A percentile compares a stretch with the other conserved stretches of the same genome.
Evolutionary conservation across 2,329 filamentous ascomycete species (phyloP).

Genomic region (Neofusicoccum laricinum): DNA sequence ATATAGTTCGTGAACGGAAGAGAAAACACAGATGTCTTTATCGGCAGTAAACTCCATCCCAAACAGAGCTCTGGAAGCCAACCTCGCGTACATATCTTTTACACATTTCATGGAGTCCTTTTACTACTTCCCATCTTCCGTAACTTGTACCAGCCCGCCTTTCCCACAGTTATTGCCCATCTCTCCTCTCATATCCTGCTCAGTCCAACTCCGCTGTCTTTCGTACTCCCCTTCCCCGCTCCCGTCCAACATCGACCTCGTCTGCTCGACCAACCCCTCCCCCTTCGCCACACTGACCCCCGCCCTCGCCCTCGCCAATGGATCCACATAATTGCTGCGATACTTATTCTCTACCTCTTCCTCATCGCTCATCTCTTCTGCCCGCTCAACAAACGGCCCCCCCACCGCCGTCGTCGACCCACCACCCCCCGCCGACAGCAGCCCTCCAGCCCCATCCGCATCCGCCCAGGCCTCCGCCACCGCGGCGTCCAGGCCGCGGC

Average conservation of each 20-base stretch:
- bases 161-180: background rate
- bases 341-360: background rate
- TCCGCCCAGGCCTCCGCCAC: background rate
- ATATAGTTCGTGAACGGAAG: too few species aligned
- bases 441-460: background rate
- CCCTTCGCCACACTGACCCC: constrained; percentile 8
- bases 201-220: background rate
- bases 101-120: too few species aligned
- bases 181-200: background rate
- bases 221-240: background rate
- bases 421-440: too few species aligned
- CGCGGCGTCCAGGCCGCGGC: too few species aligned
- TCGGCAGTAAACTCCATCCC: background rate
- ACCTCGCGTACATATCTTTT: background rate
- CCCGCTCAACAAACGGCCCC: too few species aligned
- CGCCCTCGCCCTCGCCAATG: constrained; percentile 1
- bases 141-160: background rate
- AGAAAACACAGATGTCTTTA: too few species aligned
- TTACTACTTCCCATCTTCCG: background rate
- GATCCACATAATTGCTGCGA: background rate
- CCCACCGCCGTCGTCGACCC: too few species aligned
- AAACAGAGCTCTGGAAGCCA: background rate
- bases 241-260: background rate
- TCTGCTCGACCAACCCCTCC: background rate
- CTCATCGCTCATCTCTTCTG: background rate